Evolutionary conservation across 371 early-diverging fungal species (phyloP).

Genomic region (Haplosporangium sp.): DNA sequence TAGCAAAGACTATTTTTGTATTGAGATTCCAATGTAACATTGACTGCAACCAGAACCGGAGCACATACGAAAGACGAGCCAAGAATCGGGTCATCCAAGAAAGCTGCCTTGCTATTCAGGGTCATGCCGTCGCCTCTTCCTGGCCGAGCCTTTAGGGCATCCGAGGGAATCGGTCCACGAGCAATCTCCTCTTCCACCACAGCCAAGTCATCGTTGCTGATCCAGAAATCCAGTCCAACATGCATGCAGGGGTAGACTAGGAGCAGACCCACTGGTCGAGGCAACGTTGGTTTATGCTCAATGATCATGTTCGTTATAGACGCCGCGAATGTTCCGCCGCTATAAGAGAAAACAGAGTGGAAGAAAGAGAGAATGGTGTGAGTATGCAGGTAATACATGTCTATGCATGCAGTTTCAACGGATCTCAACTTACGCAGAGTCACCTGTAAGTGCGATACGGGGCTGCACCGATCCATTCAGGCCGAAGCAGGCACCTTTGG

Average conservation of each 20-base stretch:
- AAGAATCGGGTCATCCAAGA: conserved; percentile 66
- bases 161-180: conserved; percentile 64
- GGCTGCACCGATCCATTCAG: conserved; percentile 67
- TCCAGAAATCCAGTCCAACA: conserved; percentile 67
- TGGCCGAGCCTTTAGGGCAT: conserved; percentile 74
- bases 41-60: not conserved
- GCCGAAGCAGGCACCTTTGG: conserved; percentile 79
- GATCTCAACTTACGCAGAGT: conserved; percentile 91
- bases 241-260: conserved; percentile 85
- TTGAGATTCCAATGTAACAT: not conserved
- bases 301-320: conserved; percentile 57
- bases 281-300: conserved; percentile 65
- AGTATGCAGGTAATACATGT: no score
- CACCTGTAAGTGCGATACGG: conserved; percentile 83
- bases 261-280: conserved; percentile 78
- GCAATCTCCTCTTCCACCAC: conserved; percentile 49
- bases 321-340: conserved; percentile 45
- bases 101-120: conserved; percentile 67
- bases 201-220: conserved; percentile 42
- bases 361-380: not conserved
- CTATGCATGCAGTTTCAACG: not conserved
- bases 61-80: conserved; percentile 55
- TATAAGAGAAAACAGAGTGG: conserved; percentile 73
- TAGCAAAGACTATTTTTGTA: not conserved
- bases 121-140: conserved; percentile 55